phyloP scores from a whole-genome alignment of 2,329 filamentous ascomycete genomes.

The Chrysoporthe puriensis region DNA sequence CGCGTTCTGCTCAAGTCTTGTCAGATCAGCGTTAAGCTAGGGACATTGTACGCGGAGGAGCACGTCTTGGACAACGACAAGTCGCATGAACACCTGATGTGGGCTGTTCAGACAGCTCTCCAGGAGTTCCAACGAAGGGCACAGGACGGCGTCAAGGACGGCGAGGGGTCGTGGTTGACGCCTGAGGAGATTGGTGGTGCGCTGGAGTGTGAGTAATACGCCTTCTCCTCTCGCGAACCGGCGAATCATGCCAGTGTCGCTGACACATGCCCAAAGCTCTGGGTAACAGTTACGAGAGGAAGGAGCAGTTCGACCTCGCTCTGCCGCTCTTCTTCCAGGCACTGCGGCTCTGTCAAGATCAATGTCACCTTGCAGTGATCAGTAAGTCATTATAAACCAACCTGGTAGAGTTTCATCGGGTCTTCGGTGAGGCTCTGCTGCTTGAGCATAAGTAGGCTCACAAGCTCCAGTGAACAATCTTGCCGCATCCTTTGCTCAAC shows the following conservation, averaged over 20 bases:
- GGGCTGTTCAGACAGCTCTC: conserved; percentile 80
- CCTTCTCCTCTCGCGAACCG: conserved; percentile 10
- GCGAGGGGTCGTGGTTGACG: conserved; percentile 72
- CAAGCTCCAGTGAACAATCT: conserved; percentile 73
- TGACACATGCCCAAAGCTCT: conserved; percentile 57
- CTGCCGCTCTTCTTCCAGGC: conserved; percentile 87
- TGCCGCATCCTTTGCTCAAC: conserved; percentile 73
- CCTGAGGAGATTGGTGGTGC: conserved; percentile 73
- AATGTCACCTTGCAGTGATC: conserved; percentile 79
- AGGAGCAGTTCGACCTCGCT: conserved; percentile 77
- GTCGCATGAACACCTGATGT: conserved; percentile 75
- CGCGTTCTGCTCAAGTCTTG: conserved; percentile 75
- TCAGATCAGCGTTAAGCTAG: conserved; percentile 80
- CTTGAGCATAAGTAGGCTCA: conserved; percentile 18
- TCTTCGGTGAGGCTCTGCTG: not conserved
- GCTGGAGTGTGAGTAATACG: conserved; percentile 62
- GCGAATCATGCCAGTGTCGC: conserved; percentile 3
- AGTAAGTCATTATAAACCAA: conserved; percentile 53
- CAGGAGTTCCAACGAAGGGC: conserved; percentile 73
- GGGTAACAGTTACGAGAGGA: conserved; percentile 74
- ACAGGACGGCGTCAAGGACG: conserved; percentile 68
- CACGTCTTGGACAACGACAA: conserved; percentile 74
- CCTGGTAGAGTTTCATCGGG: not conserved
- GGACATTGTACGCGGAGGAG: conserved; percentile 77
- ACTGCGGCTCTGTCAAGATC: conserved; percentile 65